Conservation (phyloP, 371 early-diverging fungal species). For the Mortierella sp. region DNA sequence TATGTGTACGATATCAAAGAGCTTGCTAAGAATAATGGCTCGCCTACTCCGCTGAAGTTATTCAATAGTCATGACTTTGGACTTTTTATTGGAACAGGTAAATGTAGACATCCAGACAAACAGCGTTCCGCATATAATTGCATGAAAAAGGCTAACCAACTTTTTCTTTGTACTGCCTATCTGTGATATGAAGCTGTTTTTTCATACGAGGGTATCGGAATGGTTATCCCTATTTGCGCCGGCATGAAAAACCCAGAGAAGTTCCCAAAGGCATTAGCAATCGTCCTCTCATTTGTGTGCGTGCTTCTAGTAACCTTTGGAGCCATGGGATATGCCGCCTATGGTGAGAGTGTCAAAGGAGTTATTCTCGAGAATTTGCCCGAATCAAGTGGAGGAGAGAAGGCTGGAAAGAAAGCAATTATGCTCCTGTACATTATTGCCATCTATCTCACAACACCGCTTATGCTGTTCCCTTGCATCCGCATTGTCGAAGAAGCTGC, state of each 20-base stretch:
- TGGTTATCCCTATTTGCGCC: slow-evolving; percentile 92
- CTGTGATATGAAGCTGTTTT: slow-evolving; percentile 75
- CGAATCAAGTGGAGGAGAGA: slow-evolving; percentile 60
- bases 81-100: slow-evolving; percentile 87
- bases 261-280: slow-evolving; percentile 80
- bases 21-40: slow-evolving; percentile 61
- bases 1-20: slow-evolving; percentile 82
- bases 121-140: background rate
- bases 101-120: background rate
- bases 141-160: background rate
- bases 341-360: slow-evolving; percentile 86
- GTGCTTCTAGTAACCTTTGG: slow-evolving; percentile 82
- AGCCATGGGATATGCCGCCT: slow-evolving; percentile 84
- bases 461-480: slow-evolving; percentile 90
- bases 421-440: slow-evolving; percentile 91
- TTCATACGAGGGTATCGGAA: slow-evolving; percentile 92
- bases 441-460: slow-evolving; percentile 87
- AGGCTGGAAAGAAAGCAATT: slow-evolving; percentile 64
- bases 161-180: background rate
- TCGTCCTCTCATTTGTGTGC: slow-evolving; percentile 79
- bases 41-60: slow-evolving; percentile 56
- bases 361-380: slow-evolving; percentile 89
- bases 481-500: slow-evolving; percentile 75
- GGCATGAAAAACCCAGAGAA: slow-evolving; percentile 86
- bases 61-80: slow-evolving; percentile 73